Base-by-base conservation (phyloP, 2,329 filamentous ascomycete species). In the Mycogone perniciosa region DNA sequence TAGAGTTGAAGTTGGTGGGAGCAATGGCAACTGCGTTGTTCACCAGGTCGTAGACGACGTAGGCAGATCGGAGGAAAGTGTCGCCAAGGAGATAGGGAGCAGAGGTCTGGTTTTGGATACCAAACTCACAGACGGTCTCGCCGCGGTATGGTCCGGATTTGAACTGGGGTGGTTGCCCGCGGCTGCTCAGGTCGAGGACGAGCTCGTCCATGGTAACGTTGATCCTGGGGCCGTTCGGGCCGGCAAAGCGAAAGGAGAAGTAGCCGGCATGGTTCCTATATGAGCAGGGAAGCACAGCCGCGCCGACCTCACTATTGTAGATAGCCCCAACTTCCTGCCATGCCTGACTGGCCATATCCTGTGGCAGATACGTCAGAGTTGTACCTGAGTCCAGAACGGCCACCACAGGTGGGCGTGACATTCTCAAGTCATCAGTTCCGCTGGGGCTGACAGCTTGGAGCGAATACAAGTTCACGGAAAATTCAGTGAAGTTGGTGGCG, bases 311-410 rank as follows among this genome's bases (percentile, higher is more conserved):
- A 1, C 52, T 26, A 11, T 69, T 65, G 59, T 75, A 80, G 7
- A 67, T 53, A 5, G 76, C 81, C 34, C 80, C 80, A 5, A 77
- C 75, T 57, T 82, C 79, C 7, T 68, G 60, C 76, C 77, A 80
- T 8, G 81, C 67, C 54, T 76, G 65, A 6, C 66, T 56, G 2
- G 77, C 77, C 41, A 89, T 65, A 46, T 80, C 74, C 52, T 79
- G 73, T 1, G 87, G 87, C 0, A 90, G 70, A 61, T 87, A 88
- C 57, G 77, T 84, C 54, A 88, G 71, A 3, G 83, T 87, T n/a
- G 83, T 86, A 35, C 87, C 87, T 1, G 85, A 88, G 67, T 91
- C 87, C 34, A 91, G 76, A 4, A 90, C 75, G 3, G 82, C 85
- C 4, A 79, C 69, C n/a, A 80, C 63, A 0, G 82, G 75, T 38